phyloP scores from a whole-genome alignment of 176 grass and related monocot species.

The Oryza coarctata region DNA sequence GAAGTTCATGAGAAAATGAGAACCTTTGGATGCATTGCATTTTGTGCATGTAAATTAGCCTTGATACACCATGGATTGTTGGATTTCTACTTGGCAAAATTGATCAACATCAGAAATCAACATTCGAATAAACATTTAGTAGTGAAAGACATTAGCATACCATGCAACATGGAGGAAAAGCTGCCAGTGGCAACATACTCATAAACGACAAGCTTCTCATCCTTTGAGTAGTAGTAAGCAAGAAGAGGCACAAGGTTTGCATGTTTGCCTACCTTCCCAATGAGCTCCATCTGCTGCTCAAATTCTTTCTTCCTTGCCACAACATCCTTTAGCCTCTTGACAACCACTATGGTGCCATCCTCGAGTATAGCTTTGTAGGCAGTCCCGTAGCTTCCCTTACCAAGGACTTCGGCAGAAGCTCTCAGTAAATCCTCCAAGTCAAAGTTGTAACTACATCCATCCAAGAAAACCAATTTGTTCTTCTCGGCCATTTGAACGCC shows the following conservation, averaged over 20 bases:
- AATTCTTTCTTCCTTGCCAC: conserved; percentile 91
- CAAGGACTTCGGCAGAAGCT: conserved; percentile 94
- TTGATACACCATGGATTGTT: too few species aligned
- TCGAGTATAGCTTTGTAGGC: conserved; percentile 92
- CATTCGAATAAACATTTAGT: neutral
- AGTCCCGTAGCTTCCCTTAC: conserved; percentile 92
- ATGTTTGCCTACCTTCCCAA: conserved; percentile 73
- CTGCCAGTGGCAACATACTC: conserved; percentile 69
- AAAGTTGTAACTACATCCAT: conserved; percentile 89
- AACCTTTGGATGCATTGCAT: neutral
- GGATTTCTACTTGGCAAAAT: too few species aligned
- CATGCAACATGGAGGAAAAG: conserved; percentile 82
- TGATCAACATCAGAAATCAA: neutral
- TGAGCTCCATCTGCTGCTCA: conserved; percentile 94
- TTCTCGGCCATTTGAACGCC: conserved; percentile 84
- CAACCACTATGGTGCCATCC: conserved; percentile 76
- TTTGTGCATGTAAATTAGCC: neutral
- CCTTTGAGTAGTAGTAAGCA: conserved; percentile 99
- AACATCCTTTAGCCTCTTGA: conserved; percentile 95
- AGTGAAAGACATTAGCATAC: conserved; percentile 45
- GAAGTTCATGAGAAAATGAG: conserved; percentile 35
- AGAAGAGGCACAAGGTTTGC: conserved; percentile 64
- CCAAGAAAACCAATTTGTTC: conserved; percentile 92
- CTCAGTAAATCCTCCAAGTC: conserved; percentile 92
- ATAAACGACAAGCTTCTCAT: conserved; percentile 97